Evolutionary conservation across 2,329 filamentous ascomycete species (phyloP).

Genomic region (Raffaelea albimanens): DNA sequence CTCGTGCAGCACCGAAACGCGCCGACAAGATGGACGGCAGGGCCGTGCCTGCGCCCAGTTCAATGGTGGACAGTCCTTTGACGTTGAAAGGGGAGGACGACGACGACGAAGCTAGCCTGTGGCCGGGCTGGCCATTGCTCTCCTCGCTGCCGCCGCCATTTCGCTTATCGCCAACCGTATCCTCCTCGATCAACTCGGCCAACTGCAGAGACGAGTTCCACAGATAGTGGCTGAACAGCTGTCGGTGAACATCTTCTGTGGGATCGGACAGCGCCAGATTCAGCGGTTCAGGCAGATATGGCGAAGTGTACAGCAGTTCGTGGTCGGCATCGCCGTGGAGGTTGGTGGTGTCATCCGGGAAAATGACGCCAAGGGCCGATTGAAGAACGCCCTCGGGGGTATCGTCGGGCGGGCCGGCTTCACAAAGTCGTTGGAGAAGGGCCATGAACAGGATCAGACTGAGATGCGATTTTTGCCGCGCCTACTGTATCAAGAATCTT

Average conservation of each 20-base stretch:
- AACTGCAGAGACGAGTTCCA: slow-evolving; percentile 58
- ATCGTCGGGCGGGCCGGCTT: slow-evolving; percentile 24
- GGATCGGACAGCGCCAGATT: slow-evolving; percentile 37
- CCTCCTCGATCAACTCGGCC: slow-evolving; percentile 45
- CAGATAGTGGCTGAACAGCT: slow-evolving; percentile 61
- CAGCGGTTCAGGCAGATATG: slow-evolving; percentile 34
- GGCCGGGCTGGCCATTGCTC: no score
- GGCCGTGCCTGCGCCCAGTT: slow-evolving; percentile 59
- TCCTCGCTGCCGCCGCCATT: neutral
- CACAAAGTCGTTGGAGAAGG: slow-evolving; percentile 34
- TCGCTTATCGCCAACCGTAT: slow-evolving; percentile 22
- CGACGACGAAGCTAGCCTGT: neutral
- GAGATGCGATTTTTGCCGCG: no score
- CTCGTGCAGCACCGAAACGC: slow-evolving; percentile 36
- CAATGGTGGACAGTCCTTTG: slow-evolving; percentile 42
- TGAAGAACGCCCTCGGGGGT: slow-evolving; percentile 52
- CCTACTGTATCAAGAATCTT: no score
- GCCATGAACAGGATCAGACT: slow-evolving; percentile 33
- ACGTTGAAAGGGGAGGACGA: neutral
- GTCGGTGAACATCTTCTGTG: slow-evolving; percentile 40
- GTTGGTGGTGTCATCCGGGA: slow-evolving; percentile 57
- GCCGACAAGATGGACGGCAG: slow-evolving; percentile 41
- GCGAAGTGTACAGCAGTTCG: slow-evolving; percentile 49
- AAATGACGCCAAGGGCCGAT: slow-evolving; percentile 51
- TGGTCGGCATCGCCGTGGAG: slow-evolving; percentile 55